phyloP scores from a whole-genome alignment of 106 monocot species.

The Acorus gramineus region DNA sequence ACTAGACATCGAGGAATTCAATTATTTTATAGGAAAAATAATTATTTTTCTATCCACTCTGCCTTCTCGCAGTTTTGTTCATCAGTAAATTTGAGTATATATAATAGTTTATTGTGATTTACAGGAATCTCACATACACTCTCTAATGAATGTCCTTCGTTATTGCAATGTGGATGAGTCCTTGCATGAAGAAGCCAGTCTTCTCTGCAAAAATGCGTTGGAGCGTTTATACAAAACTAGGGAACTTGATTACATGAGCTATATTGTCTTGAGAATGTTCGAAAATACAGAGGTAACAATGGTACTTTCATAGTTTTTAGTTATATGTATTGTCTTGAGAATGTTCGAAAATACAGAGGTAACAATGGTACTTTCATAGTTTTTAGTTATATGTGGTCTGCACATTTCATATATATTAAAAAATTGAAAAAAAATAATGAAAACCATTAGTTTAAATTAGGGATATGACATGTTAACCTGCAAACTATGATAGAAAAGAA shows the following conservation, averaged over 20 bases:
- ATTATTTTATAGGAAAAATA: not conserved
- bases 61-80: not conserved
- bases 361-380: too few relatives aligned
- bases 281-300: conserved; percentile 81
- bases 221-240: conserved; percentile 69
- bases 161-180: conserved; percentile 93
- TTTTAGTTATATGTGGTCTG: too few relatives aligned
- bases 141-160: conserved; percentile 91
- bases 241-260: conserved; percentile 99
- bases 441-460: too few relatives aligned
- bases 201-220: conserved; percentile 55
- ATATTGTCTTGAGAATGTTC: conserved; percentile 93
- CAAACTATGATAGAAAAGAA: conserved; percentile 10
- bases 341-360: conserved; percentile 99
- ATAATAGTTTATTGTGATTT: conserved; percentile 6
- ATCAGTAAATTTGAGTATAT: not conserved
- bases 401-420: too few relatives aligned
- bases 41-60: not conserved
- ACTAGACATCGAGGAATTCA: too few relatives aligned
- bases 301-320: too few relatives aligned
- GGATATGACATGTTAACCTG: too few relatives aligned
- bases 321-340: conserved; percentile 85
- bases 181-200: conserved; percentile 79
- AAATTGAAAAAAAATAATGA: too few relatives aligned
- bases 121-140: conserved; percentile 99